phyloP scores from a whole-genome alignment of 2,329 filamentous ascomycete genomes.

The Rhinocladiella mackenziei region DNA sequence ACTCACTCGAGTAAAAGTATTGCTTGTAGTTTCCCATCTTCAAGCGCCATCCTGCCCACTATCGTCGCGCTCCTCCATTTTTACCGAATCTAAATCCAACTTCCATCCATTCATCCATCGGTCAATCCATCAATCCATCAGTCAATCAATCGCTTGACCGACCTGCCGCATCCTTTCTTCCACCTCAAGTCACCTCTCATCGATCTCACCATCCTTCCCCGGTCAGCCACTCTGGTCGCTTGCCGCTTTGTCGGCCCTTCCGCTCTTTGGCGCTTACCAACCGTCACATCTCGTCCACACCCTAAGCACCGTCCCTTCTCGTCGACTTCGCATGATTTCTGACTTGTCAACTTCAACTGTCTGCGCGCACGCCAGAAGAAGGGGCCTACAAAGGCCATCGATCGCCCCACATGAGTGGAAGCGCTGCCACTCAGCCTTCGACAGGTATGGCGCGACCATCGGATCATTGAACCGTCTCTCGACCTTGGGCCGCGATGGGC shows the following conservation, averaged over 20 bases:
- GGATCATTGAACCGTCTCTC: constrained; percentile 9
- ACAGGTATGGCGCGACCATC: constrained; percentile 24
- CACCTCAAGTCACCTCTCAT: too few species aligned
- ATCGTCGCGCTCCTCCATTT: too few species aligned
- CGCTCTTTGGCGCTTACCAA: constrained; percentile 14
- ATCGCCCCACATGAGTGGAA: constrained; percentile 32
- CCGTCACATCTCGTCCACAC: constrained; percentile 4
- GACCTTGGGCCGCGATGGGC: constrained; percentile 14
- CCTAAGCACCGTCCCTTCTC: constrained; percentile 3
- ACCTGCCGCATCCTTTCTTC: constrained; percentile 12
- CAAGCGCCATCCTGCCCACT: neutral
- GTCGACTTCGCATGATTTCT: constrained; percentile 15
- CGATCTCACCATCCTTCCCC: constrained; percentile 13
- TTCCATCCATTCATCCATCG: constrained; percentile 12
- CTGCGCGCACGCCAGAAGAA: constrained; percentile 18
- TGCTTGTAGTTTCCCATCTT: constrained; percentile 10
- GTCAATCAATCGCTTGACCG: constrained; percentile 9
- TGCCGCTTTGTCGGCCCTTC: constrained; percentile 1
- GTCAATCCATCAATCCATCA: constrained; percentile 4
- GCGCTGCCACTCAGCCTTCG: constrained; percentile 27
- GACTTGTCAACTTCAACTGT: constrained; percentile 6
- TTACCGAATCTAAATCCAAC: too few species aligned
- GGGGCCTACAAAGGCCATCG: constrained; percentile 24
- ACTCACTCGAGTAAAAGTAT: too few species aligned
- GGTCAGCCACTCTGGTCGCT: constrained; percentile 15